Evolutionary conservation across 768 basidiomycete species (phyloP).

Genomic region (Rhodotorula taiwanensis): DNA sequence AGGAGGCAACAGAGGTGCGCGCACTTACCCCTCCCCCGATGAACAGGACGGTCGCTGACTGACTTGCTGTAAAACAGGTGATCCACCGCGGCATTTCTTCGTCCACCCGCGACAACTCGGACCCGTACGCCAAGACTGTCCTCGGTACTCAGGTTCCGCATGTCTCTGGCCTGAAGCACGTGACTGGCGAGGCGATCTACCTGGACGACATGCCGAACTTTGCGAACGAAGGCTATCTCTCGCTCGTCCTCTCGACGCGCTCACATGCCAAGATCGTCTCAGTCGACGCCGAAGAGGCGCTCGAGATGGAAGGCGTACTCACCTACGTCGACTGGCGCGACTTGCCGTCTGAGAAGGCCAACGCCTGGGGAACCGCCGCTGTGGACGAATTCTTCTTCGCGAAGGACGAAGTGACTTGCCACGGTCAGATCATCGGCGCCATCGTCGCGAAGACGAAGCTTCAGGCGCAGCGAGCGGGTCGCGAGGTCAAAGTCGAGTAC

Average conservation of each 20-base stretch:
- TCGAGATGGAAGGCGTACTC: slow-evolving; percentile 37
- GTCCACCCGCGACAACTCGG: slow-evolving; percentile 37
- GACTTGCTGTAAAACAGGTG: not conserved
- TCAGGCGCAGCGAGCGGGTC: slow-evolving; percentile 37
- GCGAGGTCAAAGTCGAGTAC: slow-evolving; percentile 37
- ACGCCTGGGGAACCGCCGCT: slow-evolving; percentile 35
- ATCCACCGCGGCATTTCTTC: slow-evolving; percentile 35
- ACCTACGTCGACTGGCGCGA: slow-evolving; percentile 35
- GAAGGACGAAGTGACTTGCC: slow-evolving; percentile 34
- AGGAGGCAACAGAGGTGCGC: slow-evolving; percentile 10
- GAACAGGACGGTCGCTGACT: too few species aligned
- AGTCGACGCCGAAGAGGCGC: slow-evolving; percentile 34
- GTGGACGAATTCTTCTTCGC: slow-evolving; percentile 36
- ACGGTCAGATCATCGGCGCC: slow-evolving; percentile 38
- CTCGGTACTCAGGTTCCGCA: slow-evolving; percentile 37
- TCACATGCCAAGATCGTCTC: slow-evolving; percentile 40
- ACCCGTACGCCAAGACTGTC: slow-evolving; percentile 36
- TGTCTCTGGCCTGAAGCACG: slow-evolving; percentile 37
- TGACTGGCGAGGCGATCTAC: slow-evolving; percentile 39
- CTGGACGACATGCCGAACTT: slow-evolving; percentile 38
- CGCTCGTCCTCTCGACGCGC: slow-evolving; percentile 34
- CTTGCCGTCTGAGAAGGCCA: slow-evolving; percentile 33
- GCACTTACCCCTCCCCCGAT: not conserved
- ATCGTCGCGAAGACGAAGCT: slow-evolving; percentile 38
- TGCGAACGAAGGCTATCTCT: slow-evolving; percentile 35